phyloP scores from a whole-genome alignment of 345 rosid genomes.

The Sonneratia alba region DNA sequence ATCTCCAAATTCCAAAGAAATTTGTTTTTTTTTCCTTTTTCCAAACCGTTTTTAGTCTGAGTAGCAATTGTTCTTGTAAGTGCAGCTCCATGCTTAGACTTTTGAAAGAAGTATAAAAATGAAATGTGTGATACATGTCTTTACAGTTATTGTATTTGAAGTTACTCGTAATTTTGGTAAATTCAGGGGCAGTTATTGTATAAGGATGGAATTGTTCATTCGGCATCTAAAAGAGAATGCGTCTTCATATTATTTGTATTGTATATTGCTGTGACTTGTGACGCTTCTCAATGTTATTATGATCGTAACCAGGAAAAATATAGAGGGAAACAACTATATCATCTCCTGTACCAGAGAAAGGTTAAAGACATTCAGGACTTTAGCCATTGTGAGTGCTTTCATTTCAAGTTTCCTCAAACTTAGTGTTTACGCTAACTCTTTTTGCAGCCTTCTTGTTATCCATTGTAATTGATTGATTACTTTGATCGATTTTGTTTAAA shows the following conservation, averaged over 20 bases:
- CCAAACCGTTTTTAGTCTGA: not conserved
- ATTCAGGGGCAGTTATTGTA: not conserved
- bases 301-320: slow-evolving; percentile 45
- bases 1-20: not conserved
- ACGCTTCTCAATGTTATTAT: not conserved
- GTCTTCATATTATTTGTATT: not conserved
- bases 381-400: slow-evolving; percentile 52
- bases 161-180: not conserved
- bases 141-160: not conserved
- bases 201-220: not conserved
- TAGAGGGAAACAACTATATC: slow-evolving; percentile 91
- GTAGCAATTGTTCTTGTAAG: not conserved
- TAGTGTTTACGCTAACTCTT: not conserved
- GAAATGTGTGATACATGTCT: not conserved
- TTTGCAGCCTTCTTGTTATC: not conserved
- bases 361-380: slow-evolving; percentile 68
- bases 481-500: not conserved
- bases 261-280: not conserved
- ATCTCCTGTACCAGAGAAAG: slow-evolving; percentile 76
- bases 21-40: not conserved
- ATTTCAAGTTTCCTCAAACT: not conserved
- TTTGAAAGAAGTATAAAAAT: not conserved
- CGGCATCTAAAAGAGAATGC: not conserved
- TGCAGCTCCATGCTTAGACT: not conserved
- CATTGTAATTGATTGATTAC: slow-evolving; percentile 5